Conservation (phyloP, 2,329 filamentous ascomycete genomes). For the Phialophora macrospora region DNA sequence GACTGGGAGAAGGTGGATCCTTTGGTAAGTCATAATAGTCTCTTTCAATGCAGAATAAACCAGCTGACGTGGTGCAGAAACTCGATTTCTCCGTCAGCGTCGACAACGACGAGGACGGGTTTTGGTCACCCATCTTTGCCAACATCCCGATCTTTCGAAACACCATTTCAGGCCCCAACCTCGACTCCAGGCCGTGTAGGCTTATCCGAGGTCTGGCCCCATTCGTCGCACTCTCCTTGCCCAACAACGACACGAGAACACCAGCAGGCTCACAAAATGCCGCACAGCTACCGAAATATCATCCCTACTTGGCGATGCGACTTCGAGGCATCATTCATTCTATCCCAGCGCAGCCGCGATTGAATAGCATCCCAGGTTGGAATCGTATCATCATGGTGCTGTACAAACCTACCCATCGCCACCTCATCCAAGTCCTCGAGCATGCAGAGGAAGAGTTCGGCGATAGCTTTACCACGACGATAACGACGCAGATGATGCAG, state of each 20-base stretch:
- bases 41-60: neutral
- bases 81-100: conserved; percentile 31
- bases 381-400: conserved; percentile 47
- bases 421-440: conserved; percentile 36
- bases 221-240: conserved; percentile 30
- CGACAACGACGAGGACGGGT: conserved; percentile 24
- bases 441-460: conserved; percentile 35
- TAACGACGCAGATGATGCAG: conserved; percentile 24
- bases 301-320: conserved; percentile 36
- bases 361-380: conserved; percentile 44
- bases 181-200: neutral
- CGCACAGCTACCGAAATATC: conserved; percentile 31
- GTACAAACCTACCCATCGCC: conserved; percentile 39
- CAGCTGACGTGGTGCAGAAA: conserved; percentile 22
- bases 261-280: neutral
- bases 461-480: conserved; percentile 24
- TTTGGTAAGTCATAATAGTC: conserved; percentile 27
- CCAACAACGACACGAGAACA: neutral
- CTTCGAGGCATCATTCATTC: conserved; percentile 47
- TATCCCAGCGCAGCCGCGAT: conserved; percentile 33
- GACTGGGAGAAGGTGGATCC: conserved; percentile 37
- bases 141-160: conserved; percentile 34
- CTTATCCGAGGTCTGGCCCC: conserved; percentile 36
- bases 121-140: conserved; percentile 36
- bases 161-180: conserved; percentile 26